phyloP scores from a whole-genome alignment of 139 green algal species.

The Haematococcus sp. region DNA sequence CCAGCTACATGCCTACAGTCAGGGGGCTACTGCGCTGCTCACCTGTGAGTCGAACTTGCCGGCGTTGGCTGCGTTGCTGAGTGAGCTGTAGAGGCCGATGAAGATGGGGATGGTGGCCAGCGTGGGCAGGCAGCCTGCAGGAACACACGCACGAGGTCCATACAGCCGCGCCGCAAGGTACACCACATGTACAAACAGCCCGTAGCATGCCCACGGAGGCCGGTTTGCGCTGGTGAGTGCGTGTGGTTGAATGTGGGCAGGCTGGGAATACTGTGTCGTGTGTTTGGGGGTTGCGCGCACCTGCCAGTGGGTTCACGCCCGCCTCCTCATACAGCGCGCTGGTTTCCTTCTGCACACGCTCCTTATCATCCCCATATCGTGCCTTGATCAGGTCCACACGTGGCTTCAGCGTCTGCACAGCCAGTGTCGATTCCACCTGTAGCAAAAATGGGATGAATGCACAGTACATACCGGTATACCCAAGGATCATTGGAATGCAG shows the following conservation, averaged over 20 bases:
- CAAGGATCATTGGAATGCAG: background rate
- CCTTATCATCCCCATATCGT: slow-evolving; percentile 85
- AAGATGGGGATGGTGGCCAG: slow-evolving; percentile 93
- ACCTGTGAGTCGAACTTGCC: slow-evolving; percentile 43
- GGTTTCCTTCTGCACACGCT: slow-evolving; percentile 75
- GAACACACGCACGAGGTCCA: no score
- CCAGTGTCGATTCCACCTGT: slow-evolving; percentile 79
- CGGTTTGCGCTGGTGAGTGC: no score
- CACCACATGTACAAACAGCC: no score
- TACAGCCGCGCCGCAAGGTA: no score
- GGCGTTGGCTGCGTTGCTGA: slow-evolving; percentile 52
- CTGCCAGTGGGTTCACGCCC: slow-evolving; percentile 79
- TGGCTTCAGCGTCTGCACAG: slow-evolving; percentile 84
- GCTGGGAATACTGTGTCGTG: no score
- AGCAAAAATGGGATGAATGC: background rate
- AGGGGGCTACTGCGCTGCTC: no score
- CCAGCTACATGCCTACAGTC: no score
- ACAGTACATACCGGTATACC: background rate
- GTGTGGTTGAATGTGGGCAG: no score
- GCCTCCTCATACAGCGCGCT: slow-evolving; percentile 85
- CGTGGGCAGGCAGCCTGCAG: slow-evolving; percentile 80
- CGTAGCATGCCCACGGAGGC: no score
- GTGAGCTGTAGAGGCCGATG: slow-evolving; percentile 78
- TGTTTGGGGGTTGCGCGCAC: no score
- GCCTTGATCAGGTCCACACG: slow-evolving; percentile 88